Conservation (phyloP, 176 grass and related monocot genomes). For the Pontederia crassipes region DNA sequence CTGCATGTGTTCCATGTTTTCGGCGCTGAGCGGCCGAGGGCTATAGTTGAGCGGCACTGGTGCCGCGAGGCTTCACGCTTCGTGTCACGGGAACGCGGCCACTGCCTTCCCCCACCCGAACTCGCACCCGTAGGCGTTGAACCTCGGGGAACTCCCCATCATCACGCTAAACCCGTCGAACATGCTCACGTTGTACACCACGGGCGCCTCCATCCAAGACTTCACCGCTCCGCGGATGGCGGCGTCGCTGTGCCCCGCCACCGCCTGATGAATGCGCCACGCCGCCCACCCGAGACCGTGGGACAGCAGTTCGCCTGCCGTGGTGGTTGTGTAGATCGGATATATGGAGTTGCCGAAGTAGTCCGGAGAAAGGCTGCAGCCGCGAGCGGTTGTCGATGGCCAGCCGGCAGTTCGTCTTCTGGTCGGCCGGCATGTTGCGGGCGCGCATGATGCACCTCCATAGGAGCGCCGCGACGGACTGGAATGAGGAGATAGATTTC, state of each 20-base stretch:
- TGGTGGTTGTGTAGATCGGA: conserved; percentile 5
- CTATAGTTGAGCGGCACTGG: too few species aligned
- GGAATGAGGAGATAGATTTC: conserved; percentile 35
- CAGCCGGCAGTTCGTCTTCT: conserved; percentile 23
- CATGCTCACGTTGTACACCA: conserved; percentile 5
- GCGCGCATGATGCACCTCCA: conserved; percentile 52
- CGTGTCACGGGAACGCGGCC: too few species aligned
- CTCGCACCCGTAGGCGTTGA: conserved; percentile 51
- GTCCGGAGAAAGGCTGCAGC: conserved; percentile 22
- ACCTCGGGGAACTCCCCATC: conserved; percentile 59
- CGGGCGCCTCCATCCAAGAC: conserved; percentile 25
- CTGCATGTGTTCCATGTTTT: too few species aligned
- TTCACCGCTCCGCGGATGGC: conserved; percentile 20
- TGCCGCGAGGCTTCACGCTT: too few species aligned
- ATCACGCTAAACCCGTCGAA: conserved; percentile 21
- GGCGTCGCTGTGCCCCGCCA: conserved; percentile 45
- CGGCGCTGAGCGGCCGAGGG: too few species aligned
- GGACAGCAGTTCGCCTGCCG: conserved; percentile 26
- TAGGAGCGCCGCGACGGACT: conserved; percentile 42
- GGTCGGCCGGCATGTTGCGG: conserved; percentile 1
- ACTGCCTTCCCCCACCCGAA: conserved; percentile 52
- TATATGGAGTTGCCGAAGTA: conserved; percentile 49
- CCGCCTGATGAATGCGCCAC: conserved; percentile 20
- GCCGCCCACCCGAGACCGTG: conserved; percentile 54
- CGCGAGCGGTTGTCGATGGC: conserved; percentile 38